A percentile compares a stretch with the other conserved stretches of the same genome.
phyloP scores from a whole-genome alignment of 306 rosid genomes.

The Prunus mira region DNA sequence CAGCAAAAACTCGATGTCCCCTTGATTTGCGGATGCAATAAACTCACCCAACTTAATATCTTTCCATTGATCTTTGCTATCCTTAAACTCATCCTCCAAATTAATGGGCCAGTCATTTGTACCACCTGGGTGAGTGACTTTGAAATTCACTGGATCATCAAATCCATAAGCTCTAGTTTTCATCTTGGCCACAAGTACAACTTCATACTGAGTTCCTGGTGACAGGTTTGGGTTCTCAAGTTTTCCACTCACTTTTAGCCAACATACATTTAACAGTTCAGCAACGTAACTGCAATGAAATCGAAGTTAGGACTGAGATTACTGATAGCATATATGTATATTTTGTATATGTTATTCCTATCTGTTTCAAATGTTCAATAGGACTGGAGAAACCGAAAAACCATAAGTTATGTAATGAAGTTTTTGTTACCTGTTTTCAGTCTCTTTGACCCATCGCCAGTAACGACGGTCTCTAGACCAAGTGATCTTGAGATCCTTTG shows the following conservation, averaged over 20 bases:
- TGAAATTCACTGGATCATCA: conserved; percentile 58
- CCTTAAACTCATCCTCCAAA: conserved; percentile 16
- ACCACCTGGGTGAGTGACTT: conserved; percentile 54
- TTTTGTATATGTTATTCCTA: too few relatives aligned
- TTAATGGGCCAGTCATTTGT: conserved; percentile 17
- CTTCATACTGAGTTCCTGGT: conserved; percentile 48
- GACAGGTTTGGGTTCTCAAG: conserved; percentile 51
- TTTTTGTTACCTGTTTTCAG: conserved; percentile 41
- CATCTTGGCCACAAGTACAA: conserved; percentile 50
- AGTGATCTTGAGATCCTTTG: conserved; percentile 56
- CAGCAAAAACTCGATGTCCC: conserved; percentile 49
- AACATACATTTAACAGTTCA: conserved; percentile 55
- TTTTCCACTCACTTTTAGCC: conserved; percentile 69
- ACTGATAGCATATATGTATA: not conserved
- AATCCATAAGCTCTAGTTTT: conserved; percentile 49
- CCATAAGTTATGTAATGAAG: not conserved
- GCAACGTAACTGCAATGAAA: conserved; percentile 57
- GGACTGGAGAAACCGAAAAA: too few relatives aligned
- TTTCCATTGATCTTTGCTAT: conserved; percentile 30
- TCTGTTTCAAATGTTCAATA: too few relatives aligned
- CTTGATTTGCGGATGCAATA: conserved; percentile 18
- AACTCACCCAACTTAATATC: conserved; percentile 59
- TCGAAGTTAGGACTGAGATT: not conserved
- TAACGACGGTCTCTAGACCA: conserved; percentile 45
- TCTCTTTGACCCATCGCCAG: conserved; percentile 45